These are phyloP conservation scores for Erigeron canadensis DNA, from an alignment of 129 eudicot genomes.

Conservation along the genomic window DNA sequence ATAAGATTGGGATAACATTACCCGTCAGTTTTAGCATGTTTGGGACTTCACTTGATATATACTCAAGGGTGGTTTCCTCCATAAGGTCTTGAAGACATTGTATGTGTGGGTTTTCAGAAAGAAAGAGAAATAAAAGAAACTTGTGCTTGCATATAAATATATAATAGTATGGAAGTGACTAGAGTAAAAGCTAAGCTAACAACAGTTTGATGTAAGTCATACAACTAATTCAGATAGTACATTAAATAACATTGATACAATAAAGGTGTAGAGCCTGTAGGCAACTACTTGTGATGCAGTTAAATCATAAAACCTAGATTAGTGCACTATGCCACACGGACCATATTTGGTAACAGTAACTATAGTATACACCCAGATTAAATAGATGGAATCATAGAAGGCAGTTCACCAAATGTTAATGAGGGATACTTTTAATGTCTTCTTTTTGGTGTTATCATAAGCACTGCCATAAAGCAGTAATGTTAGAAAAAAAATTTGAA, in stretches of 20 bases:
- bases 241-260: not conserved
- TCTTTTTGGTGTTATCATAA: slow-evolving; percentile 15
- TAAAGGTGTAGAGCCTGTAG: not conserved
- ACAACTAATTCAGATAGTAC: not conserved
- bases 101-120: not conserved
- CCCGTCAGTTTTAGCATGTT: slow-evolving; percentile 9
- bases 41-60: not conserved
- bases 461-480: slow-evolving; percentile 11
- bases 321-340: not conserved
- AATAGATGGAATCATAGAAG: not conserved
- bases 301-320: not conserved
- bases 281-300: not conserved
- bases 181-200: not conserved
- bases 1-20: slow-evolving; percentile 4
- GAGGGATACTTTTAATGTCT: slow-evolving; percentile 10
- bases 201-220: not conserved
- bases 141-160: not conserved
- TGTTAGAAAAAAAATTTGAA: not conserved
- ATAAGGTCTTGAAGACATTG: slow-evolving; percentile 4
- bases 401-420: not conserved
- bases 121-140: no score
- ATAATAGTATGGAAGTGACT: slow-evolving; percentile 4
- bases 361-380: not conserved
- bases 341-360: not conserved
- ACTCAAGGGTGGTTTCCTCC: not conserved